Base-by-base conservation (phyloP, 2,329 filamentous ascomycete species). In the Trichoderma atroviride region DNA sequence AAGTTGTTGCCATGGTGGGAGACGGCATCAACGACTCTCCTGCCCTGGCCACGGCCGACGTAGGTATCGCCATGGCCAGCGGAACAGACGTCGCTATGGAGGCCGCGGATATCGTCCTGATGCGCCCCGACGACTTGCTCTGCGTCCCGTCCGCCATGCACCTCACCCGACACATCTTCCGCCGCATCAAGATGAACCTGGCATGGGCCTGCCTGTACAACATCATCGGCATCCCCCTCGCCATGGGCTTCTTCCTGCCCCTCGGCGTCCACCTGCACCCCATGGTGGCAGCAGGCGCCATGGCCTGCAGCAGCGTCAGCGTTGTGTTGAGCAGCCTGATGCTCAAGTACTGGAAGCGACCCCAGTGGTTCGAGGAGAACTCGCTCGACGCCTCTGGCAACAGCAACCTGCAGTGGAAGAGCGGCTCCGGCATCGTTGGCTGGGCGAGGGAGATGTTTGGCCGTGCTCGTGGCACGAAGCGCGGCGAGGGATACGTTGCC, bases 21-120 rank as follows among this genome's bases (percentile, higher is more conserved):
- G 96, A 99, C 79, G 96, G 96, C 53, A 97, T 99, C 86, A 99
- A 99, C 80, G 96, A 99, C 82, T 97, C 94, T 0, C 96, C 96
- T 0, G 96, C 96, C 0, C 88, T 99, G 13, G 96, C 94, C 0
- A 97, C 94, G 0, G 94, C 96, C 13, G 90, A 97, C 74, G 89
- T 98, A 33, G 96, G 96, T 72, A 97, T 99, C 74, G 94, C 94
- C 69, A 93, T 99, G 80, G 88, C 93, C 5, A 94, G 91, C 9
- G 96, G 96, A 69, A 98, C 96, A 0, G 96, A 98, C 78, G 95
- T 99, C 1, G 96, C 96, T 61, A 97, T 99, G 89, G 96, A 98
- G 82, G 96, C 96, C 0, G 96, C 96, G 0, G 94, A 97, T 75
- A 89, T 99, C 22, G 96, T 99, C 19, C 89, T 99, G 67, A 99